phyloP scores from a whole-genome alignment of 345 rosid species.

The Limnanthes douglasii region DNA sequence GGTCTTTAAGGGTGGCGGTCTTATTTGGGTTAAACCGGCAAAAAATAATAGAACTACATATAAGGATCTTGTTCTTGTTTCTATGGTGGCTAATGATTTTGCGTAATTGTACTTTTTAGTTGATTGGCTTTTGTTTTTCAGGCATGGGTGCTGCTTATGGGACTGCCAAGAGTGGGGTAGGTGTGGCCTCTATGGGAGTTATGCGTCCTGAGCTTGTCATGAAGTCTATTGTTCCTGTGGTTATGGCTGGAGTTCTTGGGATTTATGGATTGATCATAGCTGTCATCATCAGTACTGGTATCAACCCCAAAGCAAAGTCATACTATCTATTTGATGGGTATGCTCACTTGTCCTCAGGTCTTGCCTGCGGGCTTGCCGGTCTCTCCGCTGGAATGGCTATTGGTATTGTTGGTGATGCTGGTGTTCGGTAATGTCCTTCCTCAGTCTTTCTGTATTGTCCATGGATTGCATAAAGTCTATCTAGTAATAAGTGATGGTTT shows the following conservation, averaged over 20 bases:
- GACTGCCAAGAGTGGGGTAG: conserved; percentile 77
- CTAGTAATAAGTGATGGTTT: neutral
- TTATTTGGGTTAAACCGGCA: no score
- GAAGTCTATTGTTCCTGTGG: conserved; percentile 83
- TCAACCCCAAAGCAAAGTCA: conserved; percentile 72
- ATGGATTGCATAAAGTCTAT: neutral
- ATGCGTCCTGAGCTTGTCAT: conserved; percentile 86
- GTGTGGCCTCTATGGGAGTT: conserved; percentile 81
- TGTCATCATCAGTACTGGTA: conserved; percentile 74
- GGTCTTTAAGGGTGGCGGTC: no score
- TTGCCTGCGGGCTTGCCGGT: conserved; percentile 30
- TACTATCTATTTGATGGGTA: conserved; percentile 73
- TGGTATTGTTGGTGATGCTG: conserved; percentile 25
- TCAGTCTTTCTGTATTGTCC: neutral
- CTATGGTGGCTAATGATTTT: neutral
- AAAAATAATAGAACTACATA: no score
- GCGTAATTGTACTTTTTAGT: neutral
- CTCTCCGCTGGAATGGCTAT: conserved; percentile 26
- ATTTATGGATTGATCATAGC: conserved; percentile 73
- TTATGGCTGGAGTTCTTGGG: conserved; percentile 84
- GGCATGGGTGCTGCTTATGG: conserved; percentile 89
- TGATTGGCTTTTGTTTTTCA: conserved; percentile 3
- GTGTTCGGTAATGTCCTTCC: conserved; percentile 11
- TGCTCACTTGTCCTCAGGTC: conserved; percentile 59
- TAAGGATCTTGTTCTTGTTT: neutral